Conservation (phyloP, 129 eudicot genomes). For the Flaveria robusta region DNA sequence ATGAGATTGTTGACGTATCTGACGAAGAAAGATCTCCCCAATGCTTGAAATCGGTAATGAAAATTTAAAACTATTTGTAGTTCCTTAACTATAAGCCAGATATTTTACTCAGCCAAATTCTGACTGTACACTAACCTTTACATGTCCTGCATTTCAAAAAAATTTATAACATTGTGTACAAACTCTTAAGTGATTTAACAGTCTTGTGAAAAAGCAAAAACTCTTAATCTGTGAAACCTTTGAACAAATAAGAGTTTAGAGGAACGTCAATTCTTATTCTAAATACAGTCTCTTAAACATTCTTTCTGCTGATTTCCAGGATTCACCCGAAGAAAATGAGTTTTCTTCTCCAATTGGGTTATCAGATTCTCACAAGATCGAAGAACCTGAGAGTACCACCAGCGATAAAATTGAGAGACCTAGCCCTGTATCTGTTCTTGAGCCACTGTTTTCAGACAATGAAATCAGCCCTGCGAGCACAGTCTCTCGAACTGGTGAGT, state of each 20-base stretch:
- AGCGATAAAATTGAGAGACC: slow-evolving; percentile 56
- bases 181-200: too few relatives aligned
- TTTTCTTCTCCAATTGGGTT: slow-evolving; percentile 47
- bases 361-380: slow-evolving; percentile 34
- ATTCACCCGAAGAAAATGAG: slow-evolving; percentile 46
- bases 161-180: too few relatives aligned
- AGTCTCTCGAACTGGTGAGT: slow-evolving; percentile 52
- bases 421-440: slow-evolving; percentile 92
- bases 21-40: slow-evolving; percentile 38
- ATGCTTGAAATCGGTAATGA: slow-evolving; percentile 38
- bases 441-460: slow-evolving; percentile 69
- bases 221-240: too few relatives aligned
- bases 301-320: slow-evolving; percentile 45
- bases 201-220: too few relatives aligned
- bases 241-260: too few relatives aligned
- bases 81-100: background rate
- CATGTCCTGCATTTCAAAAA: too few relatives aligned
- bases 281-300: background rate
- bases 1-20: slow-evolving; percentile 33
- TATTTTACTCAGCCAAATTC: too few relatives aligned
- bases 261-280: background rate
- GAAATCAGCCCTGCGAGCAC: slow-evolving; percentile 75
- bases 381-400: slow-evolving; percentile 45
- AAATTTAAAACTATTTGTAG: background rate
- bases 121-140: too few relatives aligned